Base-by-base conservation (phyloP, 1,284 basidiomycete genomes). In the Marasmius sp. region DNA sequence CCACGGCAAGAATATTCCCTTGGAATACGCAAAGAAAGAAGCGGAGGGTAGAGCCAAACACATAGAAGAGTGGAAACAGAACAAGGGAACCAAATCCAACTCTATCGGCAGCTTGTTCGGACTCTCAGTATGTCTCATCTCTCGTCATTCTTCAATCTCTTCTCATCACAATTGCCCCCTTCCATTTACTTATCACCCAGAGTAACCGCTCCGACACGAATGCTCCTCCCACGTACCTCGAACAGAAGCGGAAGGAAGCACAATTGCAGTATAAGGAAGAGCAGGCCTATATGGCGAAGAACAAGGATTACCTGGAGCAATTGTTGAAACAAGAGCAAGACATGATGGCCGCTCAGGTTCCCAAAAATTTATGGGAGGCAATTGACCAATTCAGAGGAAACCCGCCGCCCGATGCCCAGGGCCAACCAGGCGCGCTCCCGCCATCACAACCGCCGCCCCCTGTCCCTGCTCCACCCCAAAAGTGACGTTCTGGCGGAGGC, bases 11-110 rank as follows among this genome's bases (percentile, higher is more conserved):
- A 86, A 98, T 70, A 93, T 98, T 63, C 88, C 95, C 1, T 66
- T 89, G 7, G 95, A 96, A 76, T 98, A 95, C 69, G 95, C 89
- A 38, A 91, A 92, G 78, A 86, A 89, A 64, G 94, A 97, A 75
- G 88, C 88, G 0, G 90, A 91, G 71, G 84, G 86, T 52, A 96
- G 94, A 74, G 81, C 83, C 39, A 81, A 81, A 61, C 89, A 94
- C 64, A 72, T 95, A 12, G 92, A 90, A 60, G 92, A 96, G 67
- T 97, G 94, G 94, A 84, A 87, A 72, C 82, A 85, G 64, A 82
- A 85, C 56, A 81, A 82, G 67, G 79, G 81, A 47, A 58, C 72
- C 53, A 77, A 79, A 3, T 76, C 79, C 2, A 79, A 86, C 66
- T 86, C 86, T 3, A 79, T 95, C 59, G 84, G 85, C 57, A 75